These are phyloP conservation scores for Colletotrichum karsti DNA, from an alignment of 2,329 filamentous ascomycete species.

Conservation along the genomic window DNA sequence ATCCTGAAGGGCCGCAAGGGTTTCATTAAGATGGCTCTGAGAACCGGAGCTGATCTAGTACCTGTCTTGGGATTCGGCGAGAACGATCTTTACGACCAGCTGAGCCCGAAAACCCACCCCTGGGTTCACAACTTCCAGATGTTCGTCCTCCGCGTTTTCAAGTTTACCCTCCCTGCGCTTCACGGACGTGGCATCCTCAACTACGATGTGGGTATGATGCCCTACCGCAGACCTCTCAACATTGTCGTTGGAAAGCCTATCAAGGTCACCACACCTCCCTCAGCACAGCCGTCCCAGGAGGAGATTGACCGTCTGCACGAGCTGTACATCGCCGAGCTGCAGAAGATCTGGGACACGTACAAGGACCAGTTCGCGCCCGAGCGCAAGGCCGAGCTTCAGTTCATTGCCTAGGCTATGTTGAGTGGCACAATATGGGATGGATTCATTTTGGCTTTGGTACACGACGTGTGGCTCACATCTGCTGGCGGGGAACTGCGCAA, in stretches of 20 bases:
- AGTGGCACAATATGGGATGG: neutral
- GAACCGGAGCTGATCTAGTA: constrained; percentile 92
- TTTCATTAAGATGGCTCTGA: constrained; percentile 92
- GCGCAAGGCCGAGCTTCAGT: constrained; percentile 71
- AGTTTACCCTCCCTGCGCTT: constrained; percentile 91
- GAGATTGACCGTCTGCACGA: constrained; percentile 85
- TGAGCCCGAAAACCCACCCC: constrained; percentile 80
- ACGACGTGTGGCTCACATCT: neutral
- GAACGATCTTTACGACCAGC: constrained; percentile 94
- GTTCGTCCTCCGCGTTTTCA: constrained; percentile 83
- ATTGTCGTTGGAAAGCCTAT: constrained; percentile 90
- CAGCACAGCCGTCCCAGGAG: constrained; percentile 71
- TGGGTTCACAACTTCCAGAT: constrained; percentile 84
- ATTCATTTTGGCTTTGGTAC: neutral
- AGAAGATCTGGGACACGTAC: constrained; percentile 78
- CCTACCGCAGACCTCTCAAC: constrained; percentile 87
- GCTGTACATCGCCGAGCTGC: constrained; percentile 79
- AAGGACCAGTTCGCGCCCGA: constrained; percentile 78
- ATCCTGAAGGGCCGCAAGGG: constrained; percentile 87
- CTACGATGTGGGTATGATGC: constrained; percentile 96
- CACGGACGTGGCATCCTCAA: constrained; percentile 95
- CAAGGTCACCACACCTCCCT: constrained; percentile 66
- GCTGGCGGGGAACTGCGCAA: neutral
- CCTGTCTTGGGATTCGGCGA: constrained; percentile 94
- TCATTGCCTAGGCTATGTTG: constrained; percentile 58